A percentile compares a stretch with the other conserved stretches of the same genome.
These are phyloP conservation scores for Mycotypha africana DNA, from an alignment of 371 early-diverging fungal species.

Conservation along the genomic window DNA sequence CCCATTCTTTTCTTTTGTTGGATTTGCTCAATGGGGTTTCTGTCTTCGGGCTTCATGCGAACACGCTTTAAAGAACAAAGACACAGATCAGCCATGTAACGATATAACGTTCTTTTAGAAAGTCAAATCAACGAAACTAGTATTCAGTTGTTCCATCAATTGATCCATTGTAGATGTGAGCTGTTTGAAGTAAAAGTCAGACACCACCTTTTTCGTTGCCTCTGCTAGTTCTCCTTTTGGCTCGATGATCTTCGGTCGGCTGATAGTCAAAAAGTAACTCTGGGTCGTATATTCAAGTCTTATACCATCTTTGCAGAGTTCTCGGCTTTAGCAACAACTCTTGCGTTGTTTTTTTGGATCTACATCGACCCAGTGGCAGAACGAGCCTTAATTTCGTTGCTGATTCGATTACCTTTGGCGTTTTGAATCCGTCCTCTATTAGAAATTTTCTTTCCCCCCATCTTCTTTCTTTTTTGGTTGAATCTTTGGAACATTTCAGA, in stretches of 20 bases:
- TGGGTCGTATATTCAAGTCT: slow-evolving; percentile 5
- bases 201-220: slow-evolving; percentile 2
- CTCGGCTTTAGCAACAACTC: slow-evolving; percentile 14
- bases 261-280: slow-evolving; percentile 10
- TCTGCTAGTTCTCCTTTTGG: slow-evolving; percentile 13
- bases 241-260: slow-evolving; percentile 13
- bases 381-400: slow-evolving; percentile 8
- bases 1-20: slow-evolving; percentile 5
- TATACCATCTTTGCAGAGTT: slow-evolving; percentile 13
- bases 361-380: slow-evolving; percentile 10
- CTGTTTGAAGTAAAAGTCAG: slow-evolving; percentile 11
- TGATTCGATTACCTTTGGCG: slow-evolving; percentile 4
- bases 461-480: neutral
- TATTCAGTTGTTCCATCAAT: slow-evolving; percentile 10
- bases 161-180: slow-evolving; percentile 7
- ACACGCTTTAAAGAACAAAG: neutral
- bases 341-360: slow-evolving; percentile 12
- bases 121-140: slow-evolving; percentile 2
- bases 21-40: slow-evolving; percentile 1
- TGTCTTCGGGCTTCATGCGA: neutral
- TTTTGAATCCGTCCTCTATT: neutral
- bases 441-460: neutral
- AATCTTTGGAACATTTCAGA: neutral
- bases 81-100: slow-evolving; percentile 4
- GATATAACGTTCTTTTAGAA: neutral